Conservation (phyloP, 2,329 filamentous ascomycete species). For the Trichoderma atrobrunneum region DNA sequence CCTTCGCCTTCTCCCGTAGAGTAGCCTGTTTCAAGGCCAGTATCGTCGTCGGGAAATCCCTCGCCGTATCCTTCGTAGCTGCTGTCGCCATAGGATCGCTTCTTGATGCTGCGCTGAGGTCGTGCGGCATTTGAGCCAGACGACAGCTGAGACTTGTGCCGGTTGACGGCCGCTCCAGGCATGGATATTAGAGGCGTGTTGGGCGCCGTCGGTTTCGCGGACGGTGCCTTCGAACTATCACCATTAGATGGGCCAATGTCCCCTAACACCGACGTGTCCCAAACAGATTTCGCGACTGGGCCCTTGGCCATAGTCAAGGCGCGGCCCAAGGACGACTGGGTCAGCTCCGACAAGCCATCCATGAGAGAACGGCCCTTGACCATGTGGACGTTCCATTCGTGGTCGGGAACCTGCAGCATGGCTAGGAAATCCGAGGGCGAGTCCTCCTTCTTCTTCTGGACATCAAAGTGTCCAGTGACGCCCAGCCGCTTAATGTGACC, state of each 20-base stretch:
- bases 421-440: constrained; percentile 52
- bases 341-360: constrained; percentile 49
- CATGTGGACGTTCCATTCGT: constrained; percentile 55
- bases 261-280: constrained; percentile 58
- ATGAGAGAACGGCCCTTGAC: constrained; percentile 55
- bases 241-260: constrained; percentile 48
- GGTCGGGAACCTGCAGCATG: constrained; percentile 51
- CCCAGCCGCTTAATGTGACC: constrained; percentile 64
- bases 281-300: constrained; percentile 51
- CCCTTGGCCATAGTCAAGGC: constrained; percentile 59
- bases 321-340: constrained; percentile 44
- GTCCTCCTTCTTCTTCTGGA: constrained; percentile 52
- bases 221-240: constrained; percentile 40
- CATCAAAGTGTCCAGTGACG: constrained; percentile 60
- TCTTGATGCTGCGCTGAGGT: constrained; percentile 66
- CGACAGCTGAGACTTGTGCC: constrained; percentile 40
- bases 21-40: constrained; percentile 56
- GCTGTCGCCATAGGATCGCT: constrained; percentile 71
- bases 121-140: constrained; percentile 49
- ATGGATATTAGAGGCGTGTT: constrained; percentile 47
- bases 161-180: constrained; percentile 29
- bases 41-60: constrained; percentile 66
- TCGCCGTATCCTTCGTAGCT: constrained; percentile 75
- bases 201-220: constrained; percentile 49
- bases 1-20: constrained; percentile 72